These are phyloP conservation scores for Blastocystis sp. DNA, from an alignment of 352 stramenopile species.

Conservation along the genomic window DNA sequence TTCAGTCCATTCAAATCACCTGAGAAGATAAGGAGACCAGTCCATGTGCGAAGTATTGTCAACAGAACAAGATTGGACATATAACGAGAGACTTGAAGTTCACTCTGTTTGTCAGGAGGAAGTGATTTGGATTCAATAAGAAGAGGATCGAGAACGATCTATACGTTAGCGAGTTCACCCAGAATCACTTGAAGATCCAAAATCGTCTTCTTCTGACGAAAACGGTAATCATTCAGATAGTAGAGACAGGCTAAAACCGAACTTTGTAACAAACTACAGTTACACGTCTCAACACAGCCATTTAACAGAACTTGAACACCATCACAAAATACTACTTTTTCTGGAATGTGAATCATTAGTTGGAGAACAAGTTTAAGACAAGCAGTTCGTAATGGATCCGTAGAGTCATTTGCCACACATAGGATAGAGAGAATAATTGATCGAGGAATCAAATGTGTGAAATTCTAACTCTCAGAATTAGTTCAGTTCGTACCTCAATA, in stretches of 20 bases:
- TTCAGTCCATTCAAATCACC: slow-evolving; percentile 47
- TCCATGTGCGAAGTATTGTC: slow-evolving; percentile 49
- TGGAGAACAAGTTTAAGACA: slow-evolving; percentile 28
- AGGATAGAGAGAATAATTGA: slow-evolving; percentile 59
- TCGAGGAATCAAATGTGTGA: slow-evolving; percentile 52
- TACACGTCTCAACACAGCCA: slow-evolving; percentile 40
- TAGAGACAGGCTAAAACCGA: slow-evolving; percentile 24
- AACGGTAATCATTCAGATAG: slow-evolving; percentile 12
- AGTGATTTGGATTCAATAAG: slow-evolving; percentile 46
- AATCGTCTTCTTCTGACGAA: slow-evolving; percentile 61
- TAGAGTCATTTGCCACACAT: slow-evolving; percentile 42
- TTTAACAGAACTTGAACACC: slow-evolving; percentile 41
- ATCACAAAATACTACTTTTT: slow-evolving; percentile 39
- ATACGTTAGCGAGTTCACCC: neutral
- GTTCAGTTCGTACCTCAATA: neutral
- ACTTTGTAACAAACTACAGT: slow-evolving; percentile 21
- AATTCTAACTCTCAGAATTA: neutral
- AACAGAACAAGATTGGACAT: slow-evolving; percentile 40
- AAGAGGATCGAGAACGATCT: slow-evolving; percentile 26
- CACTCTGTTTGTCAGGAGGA: neutral
- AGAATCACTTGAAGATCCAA: slow-evolving; percentile 40
- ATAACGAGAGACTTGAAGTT: neutral
- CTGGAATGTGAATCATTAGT: slow-evolving; percentile 31
- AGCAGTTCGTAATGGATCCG: slow-evolving; percentile 6
- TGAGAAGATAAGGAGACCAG: slow-evolving; percentile 46